Percentiles rank a stretch among this genome's conserved stretches.
Conservation (phyloP, 2,329 filamentous ascomycete genomes). For the Neoscytalidium dimidiatum region DNA sequence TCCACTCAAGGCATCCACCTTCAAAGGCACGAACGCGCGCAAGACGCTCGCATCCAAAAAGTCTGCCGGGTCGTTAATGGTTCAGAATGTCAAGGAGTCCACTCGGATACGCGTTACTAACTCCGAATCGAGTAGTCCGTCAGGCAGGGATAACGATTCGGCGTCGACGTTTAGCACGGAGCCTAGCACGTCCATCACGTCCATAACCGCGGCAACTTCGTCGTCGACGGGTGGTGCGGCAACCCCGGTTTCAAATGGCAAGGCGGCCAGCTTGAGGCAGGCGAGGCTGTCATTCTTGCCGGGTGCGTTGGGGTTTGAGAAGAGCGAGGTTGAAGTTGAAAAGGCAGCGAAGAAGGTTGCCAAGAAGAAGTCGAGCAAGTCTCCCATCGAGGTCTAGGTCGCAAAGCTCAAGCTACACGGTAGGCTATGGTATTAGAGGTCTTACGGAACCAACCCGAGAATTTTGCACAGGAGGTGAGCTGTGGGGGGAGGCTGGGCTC, state of each 20-base stretch:
- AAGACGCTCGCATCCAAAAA: not conserved
- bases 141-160: not conserved
- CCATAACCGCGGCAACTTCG: not conserved
- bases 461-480: too few relatives aligned
- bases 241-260: not conserved
- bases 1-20: not conserved
- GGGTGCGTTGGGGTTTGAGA: not conserved
- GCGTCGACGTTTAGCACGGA: not conserved
- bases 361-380: not conserved
- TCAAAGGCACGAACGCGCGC: not conserved
- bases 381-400: not conserved
- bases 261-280: not conserved
- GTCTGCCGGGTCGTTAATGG: not conserved
- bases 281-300: conserved; percentile 6
- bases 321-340: not conserved
- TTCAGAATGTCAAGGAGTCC: not conserved
- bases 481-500: too few relatives aligned
- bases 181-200: not conserved
- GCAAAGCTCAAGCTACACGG: too few relatives aligned
- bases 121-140: not conserved
- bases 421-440: too few relatives aligned
- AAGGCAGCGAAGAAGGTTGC: not conserved
- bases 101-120: not conserved
- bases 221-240: not conserved
- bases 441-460: too few relatives aligned